These are phyloP conservation scores for Diaporthe vexans DNA, from an alignment of 2,329 filamentous ascomycete genomes.

Conservation along the genomic window DNA sequence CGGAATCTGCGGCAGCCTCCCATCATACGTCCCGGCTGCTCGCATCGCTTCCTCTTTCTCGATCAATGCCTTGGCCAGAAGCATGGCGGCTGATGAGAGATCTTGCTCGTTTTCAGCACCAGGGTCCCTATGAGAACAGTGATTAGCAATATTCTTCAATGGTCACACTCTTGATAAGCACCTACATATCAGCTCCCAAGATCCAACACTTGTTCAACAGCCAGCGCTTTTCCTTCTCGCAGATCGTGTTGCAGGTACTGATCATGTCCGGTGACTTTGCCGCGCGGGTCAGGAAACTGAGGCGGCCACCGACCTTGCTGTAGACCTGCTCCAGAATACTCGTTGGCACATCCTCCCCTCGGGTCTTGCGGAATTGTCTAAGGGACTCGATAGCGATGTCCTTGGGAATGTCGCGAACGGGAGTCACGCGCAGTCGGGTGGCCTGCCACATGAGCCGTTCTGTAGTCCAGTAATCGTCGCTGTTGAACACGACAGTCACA, in stretches of 20 bases:
- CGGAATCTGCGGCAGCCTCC: constrained; percentile 65
- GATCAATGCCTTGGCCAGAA: constrained; percentile 69
- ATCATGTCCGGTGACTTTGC: constrained; percentile 90
- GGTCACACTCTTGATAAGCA: neutral
- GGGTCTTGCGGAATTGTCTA: constrained; percentile 81
- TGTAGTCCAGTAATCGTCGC: constrained; percentile 98
- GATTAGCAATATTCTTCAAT: neutral
- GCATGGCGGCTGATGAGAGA: constrained; percentile 68
- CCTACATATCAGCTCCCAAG: constrained; percentile 73
- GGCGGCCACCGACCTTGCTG: constrained; percentile 85
- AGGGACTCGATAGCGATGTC: constrained; percentile 82
- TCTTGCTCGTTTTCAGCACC: constrained; percentile 50
- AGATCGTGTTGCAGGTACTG: constrained; percentile 76
- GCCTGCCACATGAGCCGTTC: constrained; percentile 93
- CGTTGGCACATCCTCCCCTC: constrained; percentile 70
- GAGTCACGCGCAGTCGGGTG: constrained; percentile 93
- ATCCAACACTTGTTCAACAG: constrained; percentile 84
- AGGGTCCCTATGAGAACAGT: neutral
- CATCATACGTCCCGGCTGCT: constrained; percentile 46
- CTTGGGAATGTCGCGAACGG: constrained; percentile 87
- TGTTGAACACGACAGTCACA: constrained; percentile 94
- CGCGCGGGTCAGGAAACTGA: constrained; percentile 90
- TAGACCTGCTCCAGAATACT: constrained; percentile 83
- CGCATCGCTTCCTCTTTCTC: constrained; percentile 57
- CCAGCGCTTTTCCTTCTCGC: constrained; percentile 78